Conservation (phyloP, 805 yeast genomes). For the Ogataea pini region DNA sequence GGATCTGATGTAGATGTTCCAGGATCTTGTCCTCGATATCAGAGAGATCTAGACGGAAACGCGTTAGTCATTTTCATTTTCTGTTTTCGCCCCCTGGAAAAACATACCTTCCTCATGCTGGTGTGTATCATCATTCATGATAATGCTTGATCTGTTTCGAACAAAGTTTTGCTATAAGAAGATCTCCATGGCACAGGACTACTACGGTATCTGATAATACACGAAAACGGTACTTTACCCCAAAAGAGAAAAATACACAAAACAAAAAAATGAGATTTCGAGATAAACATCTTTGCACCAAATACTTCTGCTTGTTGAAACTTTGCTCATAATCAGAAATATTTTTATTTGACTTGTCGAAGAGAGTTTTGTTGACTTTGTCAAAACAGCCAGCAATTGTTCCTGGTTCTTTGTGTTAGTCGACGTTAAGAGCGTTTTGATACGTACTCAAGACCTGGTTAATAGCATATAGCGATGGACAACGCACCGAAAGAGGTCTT, state of each 20-base stretch:
- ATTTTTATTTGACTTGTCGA: background rate
- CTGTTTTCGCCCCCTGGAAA: background rate
- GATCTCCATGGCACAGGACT: too few species aligned
- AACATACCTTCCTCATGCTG: constrained; percentile 12
- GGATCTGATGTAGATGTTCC: constrained; percentile 23
- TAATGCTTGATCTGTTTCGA: too few species aligned
- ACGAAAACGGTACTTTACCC: background rate
- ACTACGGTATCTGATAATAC: too few species aligned
- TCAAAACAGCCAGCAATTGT: background rate
- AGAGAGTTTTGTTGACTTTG: background rate
- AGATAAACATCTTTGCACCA: background rate
- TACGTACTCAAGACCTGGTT: too few species aligned
- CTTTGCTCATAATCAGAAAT: background rate
- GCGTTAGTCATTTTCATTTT: constrained; percentile 11
- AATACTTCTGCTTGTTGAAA: background rate
- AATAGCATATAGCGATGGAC: too few species aligned
- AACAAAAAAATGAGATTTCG: background rate
- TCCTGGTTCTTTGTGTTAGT: background rate
- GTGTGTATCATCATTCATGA: background rate
- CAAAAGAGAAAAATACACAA: background rate
- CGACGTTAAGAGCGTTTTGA: too few species aligned
- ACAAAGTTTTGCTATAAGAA: too few species aligned
- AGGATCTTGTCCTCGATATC: constrained; percentile 29
- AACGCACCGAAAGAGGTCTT: background rate
- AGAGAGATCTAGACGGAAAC: constrained; percentile 22